Evolutionary conservation across 2,329 filamentous ascomycete genomes (phyloP), one percentile per base, ranked within the genome.

Genomic region (Rhynchosporium graminicola): DNA sequence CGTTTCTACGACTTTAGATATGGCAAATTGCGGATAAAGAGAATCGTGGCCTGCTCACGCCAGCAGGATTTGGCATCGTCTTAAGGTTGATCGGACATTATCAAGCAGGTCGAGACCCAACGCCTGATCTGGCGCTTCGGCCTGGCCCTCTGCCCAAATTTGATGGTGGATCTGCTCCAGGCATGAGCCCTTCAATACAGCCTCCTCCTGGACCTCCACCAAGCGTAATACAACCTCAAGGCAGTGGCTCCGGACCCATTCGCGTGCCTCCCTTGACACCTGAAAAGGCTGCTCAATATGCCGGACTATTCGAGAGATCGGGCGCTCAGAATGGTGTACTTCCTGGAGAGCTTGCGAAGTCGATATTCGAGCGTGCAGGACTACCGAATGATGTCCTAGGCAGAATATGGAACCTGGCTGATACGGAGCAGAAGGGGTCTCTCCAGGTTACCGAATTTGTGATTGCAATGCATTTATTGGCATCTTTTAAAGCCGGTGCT

Each of bases 11-110:
- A 15, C 51, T 55, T 59, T 67, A 97, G 90, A 98, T 99, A 83
- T 99, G 95, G 95, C 94, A 98, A 79, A 95, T 99, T 76, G 94
- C 95, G 70, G 95, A 99, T 79, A 92, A 86, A 69, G 94, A 98
- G 80, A 99, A 99, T 80, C 87, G 93, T 68, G 95, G 95, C 58
- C 90, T 98, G 69, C 81, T 99, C 69, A 97, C 93, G 40, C 92
- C 92, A 26, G 86, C 92, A 47, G 95, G 94, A 74, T 99, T 99
- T 78, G 91, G 93, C 65, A 86, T 97, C 74, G 95, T 96, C 62
- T 79, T 99, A 74, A 87, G 95, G 73, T 86, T 99, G 74, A 98
- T 99, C 74, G 95, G 92, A 64, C 95, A 98, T 79, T 93, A 92
- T 68, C 95, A 99, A 79, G 91, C 89, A 67, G 91, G 91, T 72